Percentiles rank a stretch among this genome's conserved stretches.
These are phyloP conservation scores for Flaveria brownii DNA, from an alignment of 129 eudicot species.

Conservation along the genomic window DNA sequence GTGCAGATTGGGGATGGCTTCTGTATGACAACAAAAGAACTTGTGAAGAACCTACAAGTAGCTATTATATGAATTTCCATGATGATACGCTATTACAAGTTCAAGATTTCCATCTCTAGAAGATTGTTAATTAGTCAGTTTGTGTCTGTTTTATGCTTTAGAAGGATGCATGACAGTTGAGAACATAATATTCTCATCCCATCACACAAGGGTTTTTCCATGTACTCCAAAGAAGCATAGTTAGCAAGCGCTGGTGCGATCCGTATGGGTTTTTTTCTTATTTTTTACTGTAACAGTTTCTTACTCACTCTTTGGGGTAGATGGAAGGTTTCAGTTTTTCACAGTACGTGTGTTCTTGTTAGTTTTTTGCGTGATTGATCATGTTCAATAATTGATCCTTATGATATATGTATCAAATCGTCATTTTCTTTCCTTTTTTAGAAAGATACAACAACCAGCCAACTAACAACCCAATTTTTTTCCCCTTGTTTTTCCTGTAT, in stretches of 20 bases:
- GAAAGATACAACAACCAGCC: background rate
- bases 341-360: background rate
- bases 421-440: background rate
- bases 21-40: slow-evolving; percentile 33
- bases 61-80: slow-evolving; percentile 22
- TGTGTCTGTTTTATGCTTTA: background rate
- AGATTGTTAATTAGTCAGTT: background rate
- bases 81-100: too few relatives aligned
- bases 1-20: slow-evolving; percentile 36
- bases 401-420: background rate
- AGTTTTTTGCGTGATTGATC: slow-evolving; percentile 19
- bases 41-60: slow-evolving; percentile 24
- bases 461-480: background rate
- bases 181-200: background rate
- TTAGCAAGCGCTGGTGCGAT: background rate
- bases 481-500: background rate
- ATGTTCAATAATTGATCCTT: slow-evolving; percentile 19
- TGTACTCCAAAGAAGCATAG: background rate
- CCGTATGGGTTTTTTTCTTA: background rate
- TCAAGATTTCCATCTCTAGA: background rate
- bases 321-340: background rate
- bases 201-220: background rate
- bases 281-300: background rate
- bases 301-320: background rate
- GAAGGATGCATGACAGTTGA: slow-evolving; percentile 14